These are phyloP conservation scores for Botrytis galanthina DNA, from an alignment of 2,329 filamentous ascomycete genomes.

Conservation along the genomic window DNA sequence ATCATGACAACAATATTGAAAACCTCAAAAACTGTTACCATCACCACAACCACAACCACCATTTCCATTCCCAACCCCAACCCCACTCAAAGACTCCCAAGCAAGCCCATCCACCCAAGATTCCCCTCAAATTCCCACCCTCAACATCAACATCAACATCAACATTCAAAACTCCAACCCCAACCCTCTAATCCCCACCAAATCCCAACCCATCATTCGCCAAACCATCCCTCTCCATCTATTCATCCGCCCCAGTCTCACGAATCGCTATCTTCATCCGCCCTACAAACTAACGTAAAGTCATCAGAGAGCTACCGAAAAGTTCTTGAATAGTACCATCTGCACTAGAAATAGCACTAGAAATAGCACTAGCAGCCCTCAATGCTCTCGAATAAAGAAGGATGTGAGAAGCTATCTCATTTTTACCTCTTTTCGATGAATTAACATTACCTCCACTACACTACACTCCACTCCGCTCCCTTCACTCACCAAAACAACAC, in stretches of 20 bases:
- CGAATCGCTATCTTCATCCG: too few relatives aligned
- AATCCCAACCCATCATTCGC: too few relatives aligned
- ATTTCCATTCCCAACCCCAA: background rate
- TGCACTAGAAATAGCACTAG: background rate
- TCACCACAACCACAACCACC: background rate
- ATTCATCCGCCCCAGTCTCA: background rate
- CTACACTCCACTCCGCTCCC: background rate
- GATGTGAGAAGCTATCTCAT: background rate
- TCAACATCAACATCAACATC: too few relatives aligned
- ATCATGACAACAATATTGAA: background rate
- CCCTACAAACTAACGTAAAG: rapidly evolving
- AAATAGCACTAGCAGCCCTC: background rate
- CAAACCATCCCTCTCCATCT: too few relatives aligned
- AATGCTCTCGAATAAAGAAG: background rate
- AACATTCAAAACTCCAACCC: too few relatives aligned
- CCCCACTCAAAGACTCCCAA: background rate
- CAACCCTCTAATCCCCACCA: too few relatives aligned
- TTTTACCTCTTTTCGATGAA: background rate
- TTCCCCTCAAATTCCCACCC: too few relatives aligned
- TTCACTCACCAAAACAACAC: background rate
- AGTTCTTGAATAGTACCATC: background rate
- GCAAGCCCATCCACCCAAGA: background rate
- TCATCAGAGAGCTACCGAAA: too few relatives aligned
- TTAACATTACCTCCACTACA: background rate
- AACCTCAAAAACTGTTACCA: too few relatives aligned